Evolutionary conservation across 2,329 filamentous ascomycete species (phyloP), one percentile per base, ranked within the genome.

Genomic region (Phaeosphaeria sp.): DNA sequence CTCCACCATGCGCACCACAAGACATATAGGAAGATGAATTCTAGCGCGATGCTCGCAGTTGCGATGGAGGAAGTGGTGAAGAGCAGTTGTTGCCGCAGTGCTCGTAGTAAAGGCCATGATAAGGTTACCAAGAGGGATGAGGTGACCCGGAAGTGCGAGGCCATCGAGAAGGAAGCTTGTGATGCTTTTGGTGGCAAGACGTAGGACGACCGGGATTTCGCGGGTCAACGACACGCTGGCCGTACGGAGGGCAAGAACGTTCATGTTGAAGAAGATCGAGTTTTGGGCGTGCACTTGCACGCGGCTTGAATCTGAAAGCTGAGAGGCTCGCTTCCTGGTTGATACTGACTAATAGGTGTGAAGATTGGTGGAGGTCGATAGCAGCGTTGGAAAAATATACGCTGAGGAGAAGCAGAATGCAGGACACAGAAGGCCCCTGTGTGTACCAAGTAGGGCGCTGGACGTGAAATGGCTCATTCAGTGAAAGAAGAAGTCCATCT

Each of bases 21-120:
- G 60, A 33, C 42, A 63, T 15, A 69, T 50, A 1, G 61, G 65
- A 7, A 66, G 58, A 51, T 66, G 54, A 9, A 66, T 49, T 47
- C 64, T 64, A 13, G 53, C 52, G 23, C 52, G 55, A 44, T 63
- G 49, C 10, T 53, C 18, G 4, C 52, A 39, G 48, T 58, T 42
- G 1, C 36, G 27, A 2, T 42, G 30, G 25, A 65, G 33, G 50
- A 50, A 60, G 30, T 41, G 13, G 48, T 58, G 55, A 2, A 65
- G 39, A 39, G 44, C 36, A 6, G 50, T 22, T 20, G 48, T 55
- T 27, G 44, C 36, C 2, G 43, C 52, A 1, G 41, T 50, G 27
- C 59, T 56, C 2, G 39, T 33, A 2, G 54, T 17, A 33, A 68
- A 36, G 1, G 49, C 48, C 11, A 50, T 11, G 18, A 65, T 42